Percentiles rank a stretch among this genome's conserved stretches.
Conservation (phyloP, 2,329 filamentous ascomycete genomes). For the Fusarium pseudograminearum region DNA sequence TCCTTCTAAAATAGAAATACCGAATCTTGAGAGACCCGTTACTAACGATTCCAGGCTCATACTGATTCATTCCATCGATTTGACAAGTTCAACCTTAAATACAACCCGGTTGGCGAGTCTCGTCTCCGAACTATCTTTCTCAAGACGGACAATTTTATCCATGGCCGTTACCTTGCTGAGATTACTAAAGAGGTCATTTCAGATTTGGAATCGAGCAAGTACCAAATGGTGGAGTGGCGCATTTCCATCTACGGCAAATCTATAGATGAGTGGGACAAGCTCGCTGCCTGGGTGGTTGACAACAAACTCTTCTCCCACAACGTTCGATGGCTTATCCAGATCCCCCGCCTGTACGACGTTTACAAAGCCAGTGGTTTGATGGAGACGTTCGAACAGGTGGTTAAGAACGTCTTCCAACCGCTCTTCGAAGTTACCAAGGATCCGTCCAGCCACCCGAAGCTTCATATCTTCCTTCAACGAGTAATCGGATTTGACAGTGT, state of each 20-base stretch:
- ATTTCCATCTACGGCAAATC: slow-evolving; percentile 96
- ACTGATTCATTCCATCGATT: slow-evolving; percentile 99
- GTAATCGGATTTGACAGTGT: slow-evolving; percentile 98
- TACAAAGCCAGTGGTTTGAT: slow-evolving; percentile 92
- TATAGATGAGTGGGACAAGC: slow-evolving; percentile 95
- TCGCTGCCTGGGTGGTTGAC: slow-evolving; percentile 96
- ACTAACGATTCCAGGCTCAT: slow-evolving; percentile 72
- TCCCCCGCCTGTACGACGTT: slow-evolving; percentile 93
- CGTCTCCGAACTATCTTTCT: slow-evolving; percentile 96
- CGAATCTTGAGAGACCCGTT: neutral
- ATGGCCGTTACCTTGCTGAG: slow-evolving; percentile 94
- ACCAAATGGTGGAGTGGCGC: slow-evolving; percentile 99
- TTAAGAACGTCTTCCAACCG: slow-evolving; percentile 92
- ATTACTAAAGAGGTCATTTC: slow-evolving; percentile 98
- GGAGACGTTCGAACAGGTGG: slow-evolving; percentile 89
- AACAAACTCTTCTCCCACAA: slow-evolving; percentile 99
- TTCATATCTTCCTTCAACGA: slow-evolving; percentile 93
- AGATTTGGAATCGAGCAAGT: slow-evolving; percentile 98
- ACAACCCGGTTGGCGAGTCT: slow-evolving; percentile 97
- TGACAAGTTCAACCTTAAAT: slow-evolving; percentile 99
- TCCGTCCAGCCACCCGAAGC: slow-evolving; percentile 86
- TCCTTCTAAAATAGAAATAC: neutral
- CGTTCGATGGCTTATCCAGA: slow-evolving; percentile 95
- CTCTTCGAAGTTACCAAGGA: slow-evolving; percentile 94
- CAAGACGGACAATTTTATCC: slow-evolving; percentile 98